A percentile compares a stretch with the other conserved stretches of the same genome.
These are phyloP conservation scores for Danielia oregonensis DNA, from an alignment of 805 yeast species.

Conservation along the genomic window DNA sequence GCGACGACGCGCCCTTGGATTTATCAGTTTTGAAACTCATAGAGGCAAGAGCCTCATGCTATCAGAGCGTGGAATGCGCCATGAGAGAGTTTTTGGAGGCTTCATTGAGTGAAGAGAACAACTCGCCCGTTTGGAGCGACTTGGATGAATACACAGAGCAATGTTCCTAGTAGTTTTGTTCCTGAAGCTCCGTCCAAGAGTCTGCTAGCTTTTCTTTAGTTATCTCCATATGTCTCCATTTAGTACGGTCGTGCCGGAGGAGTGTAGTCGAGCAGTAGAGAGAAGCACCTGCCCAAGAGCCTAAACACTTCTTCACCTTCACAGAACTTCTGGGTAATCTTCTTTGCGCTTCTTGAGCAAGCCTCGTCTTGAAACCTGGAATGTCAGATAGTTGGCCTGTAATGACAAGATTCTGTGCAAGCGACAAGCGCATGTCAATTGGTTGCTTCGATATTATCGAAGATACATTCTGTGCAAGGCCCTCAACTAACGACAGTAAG, in stretches of 20 bases:
- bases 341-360: conserved; percentile 5
- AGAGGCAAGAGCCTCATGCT: conserved; percentile 13
- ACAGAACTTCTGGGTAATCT: conserved; percentile 3
- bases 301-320: conserved; percentile 10
- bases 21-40: conserved; percentile 8
- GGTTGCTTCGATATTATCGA: neutral
- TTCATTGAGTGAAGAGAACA: neutral
- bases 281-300: conserved; percentile 18
- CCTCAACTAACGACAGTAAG: neutral
- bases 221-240: conserved; percentile 14
- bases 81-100: neutral
- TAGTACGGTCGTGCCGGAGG: conserved; percentile 7
- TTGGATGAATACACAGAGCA: no score
- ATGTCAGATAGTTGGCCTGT: conserved; percentile 6
- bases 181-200: conserved; percentile 1
- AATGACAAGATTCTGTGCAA: conserved; percentile 10
- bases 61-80: conserved; percentile 2
- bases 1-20: conserved; percentile 11
- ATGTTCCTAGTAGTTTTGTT: no score
- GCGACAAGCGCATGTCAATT: conserved; percentile 9
- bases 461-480: neutral
- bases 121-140: no score
- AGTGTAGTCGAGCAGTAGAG: conserved; percentile 16
- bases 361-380: conserved; percentile 7
- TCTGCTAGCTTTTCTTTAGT: conserved; percentile 2